These are phyloP conservation scores for Blastobotrys parvus DNA, from an alignment of 805 yeast genomes.

Conservation along the genomic window DNA sequence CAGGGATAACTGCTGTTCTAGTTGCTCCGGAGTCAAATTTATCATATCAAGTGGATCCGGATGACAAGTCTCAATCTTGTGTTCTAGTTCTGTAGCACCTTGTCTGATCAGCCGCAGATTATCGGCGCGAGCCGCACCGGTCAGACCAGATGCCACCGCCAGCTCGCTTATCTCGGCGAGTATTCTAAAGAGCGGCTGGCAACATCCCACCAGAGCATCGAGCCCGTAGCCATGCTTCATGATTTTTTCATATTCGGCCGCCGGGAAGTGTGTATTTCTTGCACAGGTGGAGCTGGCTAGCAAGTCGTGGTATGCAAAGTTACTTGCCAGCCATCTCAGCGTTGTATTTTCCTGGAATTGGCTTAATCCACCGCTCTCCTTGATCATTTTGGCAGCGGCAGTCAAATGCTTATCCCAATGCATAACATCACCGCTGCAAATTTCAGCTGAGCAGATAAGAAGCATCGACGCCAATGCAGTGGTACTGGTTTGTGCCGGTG, in stretches of 20 bases:
- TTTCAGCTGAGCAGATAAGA: slow-evolving; percentile 70
- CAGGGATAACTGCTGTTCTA: slow-evolving; percentile 57
- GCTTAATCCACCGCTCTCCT: slow-evolving; percentile 52
- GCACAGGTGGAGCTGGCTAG: slow-evolving; percentile 55
- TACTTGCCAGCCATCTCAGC: slow-evolving; percentile 63
- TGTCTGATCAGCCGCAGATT: slow-evolving; percentile 11
- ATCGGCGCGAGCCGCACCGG: slow-evolving; percentile 8
- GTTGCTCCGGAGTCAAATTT: slow-evolving; percentile 36
- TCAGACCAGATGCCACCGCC: slow-evolving; percentile 41
- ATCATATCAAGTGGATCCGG: slow-evolving; percentile 46
- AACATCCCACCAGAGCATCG: slow-evolving; percentile 67
- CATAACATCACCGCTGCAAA: slow-evolving; percentile 72
- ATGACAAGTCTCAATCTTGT: slow-evolving; percentile 38
- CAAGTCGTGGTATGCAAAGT: slow-evolving; percentile 75
- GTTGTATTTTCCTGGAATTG: slow-evolving; percentile 45
- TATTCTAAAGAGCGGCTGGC: slow-evolving; percentile 55
- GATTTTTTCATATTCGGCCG: slow-evolving; percentile 49
- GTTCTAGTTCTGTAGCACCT: slow-evolving; percentile 35
- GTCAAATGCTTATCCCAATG: slow-evolving; percentile 63
- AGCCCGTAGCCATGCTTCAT: slow-evolving; percentile 37
- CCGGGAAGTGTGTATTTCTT: slow-evolving; percentile 57
- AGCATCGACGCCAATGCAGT: slow-evolving; percentile 55
- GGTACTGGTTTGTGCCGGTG: slow-evolving; percentile 10
- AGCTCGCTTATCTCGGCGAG: slow-evolving; percentile 62
- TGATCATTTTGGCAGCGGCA: slow-evolving; percentile 57